Base-by-base conservation (phyloP, 805 yeast genomes). In the Kockiozyma suomiensis region DNA sequence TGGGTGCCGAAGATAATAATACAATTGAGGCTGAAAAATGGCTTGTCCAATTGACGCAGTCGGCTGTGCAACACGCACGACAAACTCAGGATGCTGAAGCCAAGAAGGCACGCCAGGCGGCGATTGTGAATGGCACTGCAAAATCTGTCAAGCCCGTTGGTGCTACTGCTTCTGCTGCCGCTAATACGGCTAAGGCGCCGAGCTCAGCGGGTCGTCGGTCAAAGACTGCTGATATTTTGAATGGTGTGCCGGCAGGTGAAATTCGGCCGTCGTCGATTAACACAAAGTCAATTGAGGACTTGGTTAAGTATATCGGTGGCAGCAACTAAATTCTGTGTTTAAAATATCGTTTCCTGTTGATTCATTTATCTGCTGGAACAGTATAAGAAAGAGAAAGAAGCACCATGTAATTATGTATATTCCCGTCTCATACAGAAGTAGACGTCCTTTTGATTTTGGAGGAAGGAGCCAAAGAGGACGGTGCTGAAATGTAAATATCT, bases 281-380 rank as follows among this genome's bases (percentile, higher is more conserved):
- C 49, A 55, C 62, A 12, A 81, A 85, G 73, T 83, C 90, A 19
- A 81, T 88, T 54, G 93, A 87, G 55, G 96, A 87, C 61, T 79
- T 89, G 60, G 76, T 89, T 74, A 78, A 79, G 61, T 89, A 84
- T 70, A 86, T 89, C 69, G 87, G 85, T 72, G 93, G 93, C 32
- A 40, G 47, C 25, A 30, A 28, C n/a, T n/a, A n/a, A n/a, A n/a
- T n/a, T n/a, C n/a, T n/a, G n/a, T n/a, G n/a, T n/a, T n/a, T n/a
- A n/a, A n/a, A n/a, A n/a, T n/a, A n/a, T n/a, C n/a, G 38, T 33
- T 13, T 13, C 2, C 2, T 3, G 12, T 33, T 33, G 38, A 33
- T 13, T 33, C 38, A 13, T 33, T 32, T 8, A n/a, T 33, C 3
- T 33, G 38, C 38, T 13, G 12, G 3, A 8, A 13, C 38, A 3